A percentile compares a stretch with the other conserved stretches of the same genome.
These are phyloP conservation scores for Lepiota venenata DNA, from an alignment of 768 basidiomycete genomes.

Conservation along the genomic window DNA sequence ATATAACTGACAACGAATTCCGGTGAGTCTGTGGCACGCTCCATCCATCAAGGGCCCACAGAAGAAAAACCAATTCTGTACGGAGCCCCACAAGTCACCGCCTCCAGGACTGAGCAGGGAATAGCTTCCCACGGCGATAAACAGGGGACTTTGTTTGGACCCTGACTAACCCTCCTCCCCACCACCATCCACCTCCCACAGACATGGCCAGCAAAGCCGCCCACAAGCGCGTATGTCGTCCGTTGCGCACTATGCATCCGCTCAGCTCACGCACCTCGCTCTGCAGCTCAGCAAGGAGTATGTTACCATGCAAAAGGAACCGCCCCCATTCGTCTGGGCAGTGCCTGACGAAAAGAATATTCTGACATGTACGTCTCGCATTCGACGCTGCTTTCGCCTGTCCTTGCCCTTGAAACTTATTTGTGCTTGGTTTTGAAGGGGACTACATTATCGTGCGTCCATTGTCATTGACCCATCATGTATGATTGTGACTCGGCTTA, in stretches of 20 bases:
- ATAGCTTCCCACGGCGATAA: not conserved
- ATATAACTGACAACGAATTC: no score
- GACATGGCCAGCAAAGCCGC: conserved; percentile 84
- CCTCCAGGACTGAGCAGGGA: not conserved
- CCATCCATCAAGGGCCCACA: not conserved
- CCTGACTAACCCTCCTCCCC: conserved; percentile 16
- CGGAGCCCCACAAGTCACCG: not conserved
- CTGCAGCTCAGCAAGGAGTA: conserved; percentile 82
- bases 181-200: conserved; percentile 17
- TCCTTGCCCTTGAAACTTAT: not conserved
- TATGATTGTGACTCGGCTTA: conserved; percentile 10
- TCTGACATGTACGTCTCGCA: conserved; percentile 69
- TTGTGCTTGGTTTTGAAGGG: conserved; percentile 47
- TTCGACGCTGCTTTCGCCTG: not conserved
- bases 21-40: no score
- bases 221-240: conserved; percentile 65
- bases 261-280: not conserved
- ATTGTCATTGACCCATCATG: conserved; percentile 8
- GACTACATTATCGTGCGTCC: conserved; percentile 85
- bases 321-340: conserved; percentile 96
- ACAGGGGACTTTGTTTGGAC: not conserved
- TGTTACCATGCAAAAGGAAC: conserved; percentile 86
- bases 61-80: not conserved
- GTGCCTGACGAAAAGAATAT: conserved; percentile 98
- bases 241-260: conserved; percentile 3